Conservation (phyloP, 345 rosid genomes). For the Noccaea bulbosa region DNA sequence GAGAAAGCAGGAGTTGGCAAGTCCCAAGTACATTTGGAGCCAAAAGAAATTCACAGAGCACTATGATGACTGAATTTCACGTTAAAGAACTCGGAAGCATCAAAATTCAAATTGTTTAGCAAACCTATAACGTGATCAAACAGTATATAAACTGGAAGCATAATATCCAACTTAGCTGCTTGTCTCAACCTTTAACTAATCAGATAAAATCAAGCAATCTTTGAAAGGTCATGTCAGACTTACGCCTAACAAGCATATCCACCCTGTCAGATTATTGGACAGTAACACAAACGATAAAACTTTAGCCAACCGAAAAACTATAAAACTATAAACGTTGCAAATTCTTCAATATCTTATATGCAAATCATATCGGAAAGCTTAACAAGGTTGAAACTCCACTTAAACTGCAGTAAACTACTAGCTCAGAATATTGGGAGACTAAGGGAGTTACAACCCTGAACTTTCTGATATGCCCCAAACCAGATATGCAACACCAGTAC, state of each 20-base stretch:
- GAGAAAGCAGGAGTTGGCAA: constrained; percentile 7
- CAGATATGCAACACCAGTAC: constrained; percentile 5
- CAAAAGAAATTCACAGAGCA: neutral
- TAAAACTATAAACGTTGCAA: neutral
- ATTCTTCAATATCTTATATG: constrained; percentile 2
- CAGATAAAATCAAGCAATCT: neutral
- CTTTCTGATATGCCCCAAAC: constrained; percentile 12
- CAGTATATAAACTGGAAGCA: constrained; percentile 9
- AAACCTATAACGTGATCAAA: neutral
- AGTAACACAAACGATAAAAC: constrained; percentile 3
- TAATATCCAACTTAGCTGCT: neutral
- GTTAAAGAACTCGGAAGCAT: neutral
- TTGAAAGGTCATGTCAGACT: constrained; percentile 8
- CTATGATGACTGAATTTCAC: constrained; percentile 8
- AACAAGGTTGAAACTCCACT: constrained; percentile 13
- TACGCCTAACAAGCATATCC: constrained; percentile 2
- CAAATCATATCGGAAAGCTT: constrained; percentile 3
- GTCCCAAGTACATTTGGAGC: neutral
- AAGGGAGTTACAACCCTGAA: neutral
- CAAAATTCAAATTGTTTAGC: neutral
- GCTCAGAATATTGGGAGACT: neutral
- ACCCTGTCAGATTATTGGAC: neutral
- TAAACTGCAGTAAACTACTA: constrained; percentile 12
- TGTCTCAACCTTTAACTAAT: constrained; percentile 7
- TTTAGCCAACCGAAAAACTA: neutral